These are phyloP conservation scores for Penicillium sp. DNA, from an alignment of 2,329 filamentous ascomycete genomes.

Conservation along the genomic window DNA sequence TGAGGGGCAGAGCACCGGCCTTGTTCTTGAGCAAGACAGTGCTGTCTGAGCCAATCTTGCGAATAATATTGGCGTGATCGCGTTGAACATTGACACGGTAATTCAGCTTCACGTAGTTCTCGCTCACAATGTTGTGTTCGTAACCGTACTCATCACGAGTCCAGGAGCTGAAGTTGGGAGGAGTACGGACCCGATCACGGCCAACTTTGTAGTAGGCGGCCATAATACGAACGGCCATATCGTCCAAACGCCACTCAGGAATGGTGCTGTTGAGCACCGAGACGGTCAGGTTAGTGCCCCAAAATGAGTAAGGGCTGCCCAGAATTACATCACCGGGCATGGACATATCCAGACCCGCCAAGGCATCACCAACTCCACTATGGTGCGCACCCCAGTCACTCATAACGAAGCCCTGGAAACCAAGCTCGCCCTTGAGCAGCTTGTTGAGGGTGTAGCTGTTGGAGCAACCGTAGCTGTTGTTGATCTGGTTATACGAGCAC, in stretches of 20 bases:
- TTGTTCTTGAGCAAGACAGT: constrained; percentile 89
- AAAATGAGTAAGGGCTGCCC: constrained; percentile 72
- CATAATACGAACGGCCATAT: constrained; percentile 85
- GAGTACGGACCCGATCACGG: constrained; percentile 54
- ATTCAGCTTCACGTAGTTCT: constrained; percentile 69
- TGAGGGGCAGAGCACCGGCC: constrained; percentile 70
- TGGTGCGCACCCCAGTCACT: constrained; percentile 80
- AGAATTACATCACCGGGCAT: constrained; percentile 85
- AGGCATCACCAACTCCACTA: constrained; percentile 66
- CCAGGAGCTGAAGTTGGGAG: constrained; percentile 89
- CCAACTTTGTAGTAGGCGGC: constrained; percentile 67
- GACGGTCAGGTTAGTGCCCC: constrained; percentile 85
- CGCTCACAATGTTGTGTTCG: constrained; percentile 64
- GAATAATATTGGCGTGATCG: constrained; percentile 73
- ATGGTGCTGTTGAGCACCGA: constrained; percentile 88
- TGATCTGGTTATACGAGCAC: constrained; percentile 75
- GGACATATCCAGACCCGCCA: constrained; percentile 76
- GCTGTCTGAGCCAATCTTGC: constrained; percentile 75
- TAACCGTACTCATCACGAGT: constrained; percentile 74
- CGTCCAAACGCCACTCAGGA: constrained; percentile 83
- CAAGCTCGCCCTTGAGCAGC: constrained; percentile 70
- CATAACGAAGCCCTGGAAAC: constrained; percentile 73
- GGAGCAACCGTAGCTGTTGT: constrained; percentile 69
- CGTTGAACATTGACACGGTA: constrained; percentile 80
- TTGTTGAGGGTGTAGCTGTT: constrained; percentile 64